Base-by-base conservation (phyloP, 2,329 filamentous ascomycete genomes). In the Xylaria sp. region DNA sequence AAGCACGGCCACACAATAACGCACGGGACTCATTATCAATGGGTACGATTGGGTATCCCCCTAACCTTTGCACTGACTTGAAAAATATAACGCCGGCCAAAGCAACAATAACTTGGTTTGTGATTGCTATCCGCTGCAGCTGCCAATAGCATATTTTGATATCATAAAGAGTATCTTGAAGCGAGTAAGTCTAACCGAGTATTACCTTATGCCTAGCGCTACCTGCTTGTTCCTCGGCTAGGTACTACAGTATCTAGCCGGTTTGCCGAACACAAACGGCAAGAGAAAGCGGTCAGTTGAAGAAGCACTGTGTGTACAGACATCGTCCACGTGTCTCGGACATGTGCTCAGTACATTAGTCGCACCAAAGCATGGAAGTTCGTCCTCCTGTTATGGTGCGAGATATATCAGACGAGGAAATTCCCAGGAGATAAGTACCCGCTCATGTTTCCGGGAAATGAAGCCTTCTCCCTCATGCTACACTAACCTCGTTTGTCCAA, bases 1-100 rank as follows among this genome's bases (percentile, higher is more conserved):
- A 39, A 52, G 51, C 37, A 65, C 65, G 52, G 46, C 59, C 39
- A 12, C 37, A 63, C 54, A 55, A 48, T 50, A 51, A 58, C 54
- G 50, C 41, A 50, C n/a, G 23, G 51, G 54, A n/a, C 32, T 15
- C 4, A 5, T 23, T 15, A 37, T 61, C 18, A 34, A 58, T 32
- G 10, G 28, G 13, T 55, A n/a, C 32, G 34, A 54, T 62, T 62
- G 48, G 59, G 28, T 52, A 57, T n/a, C 20, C 23, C 28, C 13
- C 28, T 32, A 23, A 23, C 18, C 28, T 23, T 15, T 46, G 15
- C 1, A 15, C 56, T 32, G 39, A n/a, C 8, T 4, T 7, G 39
- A 15, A 57, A 34, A n/a, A 57, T 3, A 23, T n/a, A 25, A 39
- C 28, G 15, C 20, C 56, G 32, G 15, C 8, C 28, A 18, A 18